Conservation (phyloP, 2,329 filamentous ascomycete species). For the Metarhizium rileyi region DNA sequence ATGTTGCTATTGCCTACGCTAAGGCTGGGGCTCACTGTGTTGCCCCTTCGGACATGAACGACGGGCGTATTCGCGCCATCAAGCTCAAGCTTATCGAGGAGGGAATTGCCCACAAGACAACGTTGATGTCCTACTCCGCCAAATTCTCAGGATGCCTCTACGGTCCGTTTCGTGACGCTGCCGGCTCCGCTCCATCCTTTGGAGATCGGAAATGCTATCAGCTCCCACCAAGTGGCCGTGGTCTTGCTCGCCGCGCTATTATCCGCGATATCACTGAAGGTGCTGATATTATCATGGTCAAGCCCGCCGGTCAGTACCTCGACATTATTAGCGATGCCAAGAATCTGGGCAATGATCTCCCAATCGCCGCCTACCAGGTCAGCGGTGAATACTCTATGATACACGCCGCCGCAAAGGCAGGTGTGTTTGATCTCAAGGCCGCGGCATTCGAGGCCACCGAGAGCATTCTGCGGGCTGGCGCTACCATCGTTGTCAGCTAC, state of each 20-base stretch:
- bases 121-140: conserved; percentile 95
- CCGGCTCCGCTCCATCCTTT: conserved; percentile 82
- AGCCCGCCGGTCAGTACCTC: conserved; percentile 89
- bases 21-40: conserved; percentile 92
- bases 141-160: conserved; percentile 97
- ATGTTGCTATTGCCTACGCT: conserved; percentile 98
- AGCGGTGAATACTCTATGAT: conserved; percentile 98
- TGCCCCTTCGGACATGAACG: conserved; percentile 97
- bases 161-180: conserved; percentile 93
- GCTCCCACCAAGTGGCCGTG: conserved; percentile 82
- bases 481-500: conserved; percentile 88
- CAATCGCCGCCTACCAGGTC: conserved; percentile 92
- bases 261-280: conserved; percentile 84
- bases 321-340: conserved; percentile 98
- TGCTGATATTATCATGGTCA: conserved; percentile 98
- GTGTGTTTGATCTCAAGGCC: conserved; percentile 86
- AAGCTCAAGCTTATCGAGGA: conserved; percentile 96
- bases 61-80: conserved; percentile 92
- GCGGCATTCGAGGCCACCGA: conserved; percentile 96
- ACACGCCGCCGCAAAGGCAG: conserved; percentile 87
- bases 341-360: conserved; percentile 83
- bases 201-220: conserved; percentile 97
- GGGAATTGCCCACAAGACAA: conserved; percentile 80
- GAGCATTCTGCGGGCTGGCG: conserved; percentile 84
- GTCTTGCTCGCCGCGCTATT: conserved; percentile 84